These are phyloP conservation scores for Diaporthe sp. DNA, from an alignment of 2,329 filamentous ascomycete species.

Conservation along the genomic window DNA sequence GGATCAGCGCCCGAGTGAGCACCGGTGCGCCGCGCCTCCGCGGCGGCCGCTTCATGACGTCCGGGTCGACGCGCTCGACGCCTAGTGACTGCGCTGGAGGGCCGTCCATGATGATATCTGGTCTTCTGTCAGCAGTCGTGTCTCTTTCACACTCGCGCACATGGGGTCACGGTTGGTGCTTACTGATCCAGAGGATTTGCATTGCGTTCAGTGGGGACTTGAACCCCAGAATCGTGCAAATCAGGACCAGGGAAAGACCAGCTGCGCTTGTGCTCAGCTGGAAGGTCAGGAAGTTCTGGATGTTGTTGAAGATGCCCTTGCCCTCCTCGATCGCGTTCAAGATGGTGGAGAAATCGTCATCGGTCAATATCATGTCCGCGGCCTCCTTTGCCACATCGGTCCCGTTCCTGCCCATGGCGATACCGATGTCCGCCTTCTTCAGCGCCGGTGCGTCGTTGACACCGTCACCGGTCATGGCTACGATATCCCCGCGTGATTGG, in stretches of 20 bases:
- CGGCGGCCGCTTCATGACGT: slow-evolving; percentile 93
- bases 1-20: slow-evolving; percentile 85
- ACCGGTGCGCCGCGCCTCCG: slow-evolving; percentile 90
- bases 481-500: slow-evolving; percentile 93
- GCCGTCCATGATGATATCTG: slow-evolving; percentile 99
- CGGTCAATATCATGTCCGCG: slow-evolving; percentile 92
- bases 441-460: slow-evolving; percentile 97
- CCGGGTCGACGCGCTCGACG: slow-evolving; percentile 93
- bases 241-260: slow-evolving; percentile 88
- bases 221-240: slow-evolving; percentile 94
- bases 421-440: slow-evolving; percentile 97
- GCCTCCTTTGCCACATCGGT: slow-evolving; percentile 98
- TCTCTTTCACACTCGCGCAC: neutral
- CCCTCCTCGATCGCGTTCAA: slow-evolving; percentile 97
- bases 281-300: slow-evolving; percentile 99
- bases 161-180: slow-evolving; percentile 51
- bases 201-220: slow-evolving; percentile 97
- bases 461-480: slow-evolving; percentile 98
- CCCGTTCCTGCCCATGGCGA: slow-evolving; percentile 94
- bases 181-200: slow-evolving; percentile 99
- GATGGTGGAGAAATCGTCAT: slow-evolving; percentile 93
- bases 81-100: slow-evolving; percentile 97
- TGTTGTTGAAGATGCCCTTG: slow-evolving; percentile 99
- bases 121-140: slow-evolving; percentile 26
- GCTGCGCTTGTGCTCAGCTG: slow-evolving; percentile 98